Percentiles rank a stretch among this genome's conserved stretches.
phyloP scores from a whole-genome alignment of 371 early-diverging fungal species.

The Haplosporangium sp. region DNA sequence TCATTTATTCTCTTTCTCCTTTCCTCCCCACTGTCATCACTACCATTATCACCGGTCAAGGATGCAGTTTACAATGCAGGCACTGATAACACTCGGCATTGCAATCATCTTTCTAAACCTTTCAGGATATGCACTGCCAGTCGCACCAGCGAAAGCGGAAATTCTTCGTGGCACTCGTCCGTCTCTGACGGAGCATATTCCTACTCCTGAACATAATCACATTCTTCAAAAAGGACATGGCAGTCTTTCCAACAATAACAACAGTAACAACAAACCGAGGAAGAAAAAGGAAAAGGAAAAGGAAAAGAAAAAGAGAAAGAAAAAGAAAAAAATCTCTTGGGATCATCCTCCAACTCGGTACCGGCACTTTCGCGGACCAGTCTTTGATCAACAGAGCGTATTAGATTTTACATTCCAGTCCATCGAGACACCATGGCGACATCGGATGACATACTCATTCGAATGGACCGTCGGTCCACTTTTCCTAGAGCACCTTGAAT shows the following conservation, averaged over 20 bases:
- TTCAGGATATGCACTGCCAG: too few relatives aligned
- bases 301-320: constrained; percentile 24
- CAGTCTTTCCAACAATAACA: neutral
- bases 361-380: neutral
- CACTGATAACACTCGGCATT: too few relatives aligned
- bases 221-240: too few relatives aligned
- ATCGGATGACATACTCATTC: constrained; percentile 21
- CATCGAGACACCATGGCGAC: constrained; percentile 31
- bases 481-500: constrained; percentile 4
- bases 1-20: too few relatives aligned
- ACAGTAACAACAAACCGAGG: neutral
- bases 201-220: too few relatives aligned
- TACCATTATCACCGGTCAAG: too few relatives aligned
- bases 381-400: constrained; percentile 16
- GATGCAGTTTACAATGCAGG: too few relatives aligned
- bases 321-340: neutral
- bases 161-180: too few relatives aligned
- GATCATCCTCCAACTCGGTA: constrained; percentile 13
- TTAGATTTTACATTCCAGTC: constrained; percentile 10
- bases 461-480: constrained; percentile 16
- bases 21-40: too few relatives aligned
- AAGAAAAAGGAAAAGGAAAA: neutral
- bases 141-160: too few relatives aligned
- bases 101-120: too few relatives aligned
- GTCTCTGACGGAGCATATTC: too few relatives aligned